Conservation (phyloP, 2,329 filamentous ascomycete species). For the Claviceps cyperi region DNA sequence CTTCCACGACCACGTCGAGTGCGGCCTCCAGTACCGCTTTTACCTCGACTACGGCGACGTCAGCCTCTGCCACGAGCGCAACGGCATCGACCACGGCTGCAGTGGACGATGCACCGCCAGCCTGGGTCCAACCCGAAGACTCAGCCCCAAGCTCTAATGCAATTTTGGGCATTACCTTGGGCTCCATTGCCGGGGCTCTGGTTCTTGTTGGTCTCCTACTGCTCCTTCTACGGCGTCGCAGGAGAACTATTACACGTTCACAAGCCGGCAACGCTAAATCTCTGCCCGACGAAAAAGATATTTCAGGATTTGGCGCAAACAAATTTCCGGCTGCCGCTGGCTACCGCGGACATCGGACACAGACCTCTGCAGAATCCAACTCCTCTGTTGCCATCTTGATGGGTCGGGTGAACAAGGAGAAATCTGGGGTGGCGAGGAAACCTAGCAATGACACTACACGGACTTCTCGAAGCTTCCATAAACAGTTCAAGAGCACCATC, state of each 20-base stretch:
- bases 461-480: slow-evolving; percentile 40
- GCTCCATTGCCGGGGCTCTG: slow-evolving; percentile 63
- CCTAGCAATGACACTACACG: slow-evolving; percentile 39
- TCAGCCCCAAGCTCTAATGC: slow-evolving; percentile 29
- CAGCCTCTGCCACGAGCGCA: slow-evolving; percentile 8
- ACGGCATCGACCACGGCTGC: slow-evolving; percentile 13
- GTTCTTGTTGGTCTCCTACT: slow-evolving; percentile 58
- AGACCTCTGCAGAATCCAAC: slow-evolving; percentile 41
- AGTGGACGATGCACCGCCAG: neutral
- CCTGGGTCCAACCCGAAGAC: slow-evolving; percentile 1
- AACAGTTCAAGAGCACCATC: slow-evolving; percentile 48
- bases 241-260: slow-evolving; percentile 36
- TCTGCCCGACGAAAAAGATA: slow-evolving; percentile 43
- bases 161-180: slow-evolving; percentile 70
- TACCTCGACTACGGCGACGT: slow-evolving; percentile 8
- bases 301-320: slow-evolving; percentile 31
- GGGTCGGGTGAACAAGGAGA: slow-evolving; percentile 42
- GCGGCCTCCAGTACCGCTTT: slow-evolving; percentile 12
- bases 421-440: slow-evolving; percentile 31
- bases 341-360: slow-evolving; percentile 37
- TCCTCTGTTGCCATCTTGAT: slow-evolving; percentile 52
- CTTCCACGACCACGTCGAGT: slow-evolving; percentile 16
- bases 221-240: slow-evolving; percentile 37
- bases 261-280: slow-evolving; percentile 29
- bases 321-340: slow-evolving; percentile 21